Base-by-base conservation (phyloP, 176 grass and related monocot genomes). In the Carex littledalei region DNA sequence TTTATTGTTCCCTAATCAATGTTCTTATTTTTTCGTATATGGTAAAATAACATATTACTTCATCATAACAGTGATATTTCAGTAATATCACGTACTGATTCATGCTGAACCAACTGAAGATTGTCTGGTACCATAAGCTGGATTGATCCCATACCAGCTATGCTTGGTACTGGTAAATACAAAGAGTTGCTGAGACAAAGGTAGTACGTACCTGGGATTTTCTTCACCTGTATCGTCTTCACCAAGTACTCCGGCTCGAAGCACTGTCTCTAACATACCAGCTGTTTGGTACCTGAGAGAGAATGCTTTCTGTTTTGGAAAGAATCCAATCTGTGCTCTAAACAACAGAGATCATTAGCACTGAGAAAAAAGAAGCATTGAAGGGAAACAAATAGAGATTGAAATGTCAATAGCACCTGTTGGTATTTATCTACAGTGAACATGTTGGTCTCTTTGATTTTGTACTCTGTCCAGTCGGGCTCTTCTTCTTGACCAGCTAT, bases 351-450 rank as follows among this genome's bases (percentile, higher is more conserved):
- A 69, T 49, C 37, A 24, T 87, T 85, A 87, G 50, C 60, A 45
- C 39, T 80, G 67, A 86, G 3, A 78, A 52, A 77, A 64, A 53
- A 58, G 6, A 8, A 39, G 21, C 7, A 71, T 0, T 5, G 78
- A 24, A 24, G 16, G 2, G 34, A 79, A 11, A 41, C 4, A 65
- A 24, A 34, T 34, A 62, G 52, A 85, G 39, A 59, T 78, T 45
- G 73, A 12, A 73, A 75, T 67, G 74, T 86, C 53, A 20, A 78
- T 81, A 13, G 50, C 68, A 99, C 93, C 96, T 99, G 91, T 71
- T 99, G 96, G 85, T 99, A 99, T 92, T 94, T 95, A 63, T 99
- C 96, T 22, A 89, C 91, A 4, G 91, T 95, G 80, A 95, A 99
- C 85, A 94, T 94, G 79, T 99, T 99, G 0, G 88, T 91, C 86